Evolutionary conservation across 1,284 basidiomycete species (phyloP).

Genomic region (Farysia itapuensis): DNA sequence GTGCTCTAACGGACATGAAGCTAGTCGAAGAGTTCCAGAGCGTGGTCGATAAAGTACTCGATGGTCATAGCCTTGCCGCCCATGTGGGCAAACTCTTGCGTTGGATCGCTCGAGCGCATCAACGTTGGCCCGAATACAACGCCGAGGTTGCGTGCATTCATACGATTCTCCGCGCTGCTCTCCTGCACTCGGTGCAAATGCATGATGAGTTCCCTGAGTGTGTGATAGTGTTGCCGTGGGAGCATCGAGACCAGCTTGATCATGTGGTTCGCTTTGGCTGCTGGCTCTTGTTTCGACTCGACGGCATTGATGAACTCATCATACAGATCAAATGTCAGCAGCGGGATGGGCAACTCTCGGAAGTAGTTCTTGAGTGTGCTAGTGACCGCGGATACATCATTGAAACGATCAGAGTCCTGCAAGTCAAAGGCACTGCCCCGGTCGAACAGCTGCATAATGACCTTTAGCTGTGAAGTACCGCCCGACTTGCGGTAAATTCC

Average conservation of each 20-base stretch:
- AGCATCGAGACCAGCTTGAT: constrained; percentile 75
- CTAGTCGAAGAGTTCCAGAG: constrained; percentile 19
- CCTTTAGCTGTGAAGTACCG: constrained; percentile 85
- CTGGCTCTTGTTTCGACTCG: constrained; percentile 17
- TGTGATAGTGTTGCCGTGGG: constrained; percentile 83
- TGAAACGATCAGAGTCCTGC: constrained; percentile 82
- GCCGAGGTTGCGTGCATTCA: constrained; percentile 94
- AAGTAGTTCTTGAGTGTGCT: constrained; percentile 97
- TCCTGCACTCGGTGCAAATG: constrained; percentile 69
- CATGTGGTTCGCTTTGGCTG: constrained; percentile 22
- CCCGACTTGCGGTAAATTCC: constrained; percentile 97
- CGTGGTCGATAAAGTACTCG: constrained; percentile 42
- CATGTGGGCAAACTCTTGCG: constrained; percentile 92
- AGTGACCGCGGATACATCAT: constrained; percentile 94
- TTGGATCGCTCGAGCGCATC: constrained; percentile 82
- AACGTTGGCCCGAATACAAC: constrained; percentile 99
- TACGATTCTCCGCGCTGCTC: constrained; percentile 72
- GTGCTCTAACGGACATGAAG: too few relatives aligned
- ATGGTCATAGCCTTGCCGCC: constrained; percentile 85
- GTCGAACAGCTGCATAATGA: constrained; percentile 92
- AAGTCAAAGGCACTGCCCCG: constrained; percentile 88
- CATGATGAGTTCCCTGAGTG: constrained; percentile 77
- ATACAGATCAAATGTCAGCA: constrained; percentile 87
- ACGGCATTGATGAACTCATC: constrained; percentile 72
- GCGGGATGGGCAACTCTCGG: constrained; percentile 82